Base-by-base conservation (phyloP, 208 protist species). In the Acanthamoeba royreba region DNA sequence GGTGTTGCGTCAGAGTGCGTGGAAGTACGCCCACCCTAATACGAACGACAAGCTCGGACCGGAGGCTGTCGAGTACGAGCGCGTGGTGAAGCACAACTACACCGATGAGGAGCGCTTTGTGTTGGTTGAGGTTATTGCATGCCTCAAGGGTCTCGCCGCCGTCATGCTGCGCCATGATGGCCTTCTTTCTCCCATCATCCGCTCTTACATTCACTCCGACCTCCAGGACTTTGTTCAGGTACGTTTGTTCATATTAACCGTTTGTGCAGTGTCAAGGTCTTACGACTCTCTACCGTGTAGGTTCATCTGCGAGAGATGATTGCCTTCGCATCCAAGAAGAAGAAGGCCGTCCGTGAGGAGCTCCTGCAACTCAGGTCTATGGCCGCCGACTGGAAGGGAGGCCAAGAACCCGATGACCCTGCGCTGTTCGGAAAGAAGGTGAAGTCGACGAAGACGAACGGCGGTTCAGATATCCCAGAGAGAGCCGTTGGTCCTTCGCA, bases 81-180 rank as follows among this genome's bases (percentile, higher is more conserved):
- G 88, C 49, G 96, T 96, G 28, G 95, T 97, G 13, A 92, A 96
- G 53, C 97, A 96, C 92, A 98, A 98, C 42, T 98, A 98, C 47
- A 94, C 40, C n/a, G 22, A 83, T 13, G 93, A 92, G 2, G 97
- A 98, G 53, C 42, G 92, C 25, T 92, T 88, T 25, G 94, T 93
- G 2, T 47, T 98, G 0, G 95, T 98, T 19, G 95, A 98, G 55
- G 77, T 96, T 22, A 95, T 98, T 28, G 72, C 96, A 0, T 97
- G 97, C 95, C 94, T 97, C 15, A 97, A 98, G 83, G 93, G 91
- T 63, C 86, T 97, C 3, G 74, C 92, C 1, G 42, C 47, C 0
- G 28, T 97, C 2, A 93, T 93, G 69, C 55, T 93, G 33, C 63
- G 58, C 38, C 19, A 93, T 45, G 91, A 93, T 13, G 55, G 69